A percentile compares a stretch with the other conserved stretches of the same genome.
These are phyloP conservation scores for Trichaptum fuscoviolaceum DNA, from an alignment of 768 basidiomycete genomes.

Conservation along the genomic window DNA sequence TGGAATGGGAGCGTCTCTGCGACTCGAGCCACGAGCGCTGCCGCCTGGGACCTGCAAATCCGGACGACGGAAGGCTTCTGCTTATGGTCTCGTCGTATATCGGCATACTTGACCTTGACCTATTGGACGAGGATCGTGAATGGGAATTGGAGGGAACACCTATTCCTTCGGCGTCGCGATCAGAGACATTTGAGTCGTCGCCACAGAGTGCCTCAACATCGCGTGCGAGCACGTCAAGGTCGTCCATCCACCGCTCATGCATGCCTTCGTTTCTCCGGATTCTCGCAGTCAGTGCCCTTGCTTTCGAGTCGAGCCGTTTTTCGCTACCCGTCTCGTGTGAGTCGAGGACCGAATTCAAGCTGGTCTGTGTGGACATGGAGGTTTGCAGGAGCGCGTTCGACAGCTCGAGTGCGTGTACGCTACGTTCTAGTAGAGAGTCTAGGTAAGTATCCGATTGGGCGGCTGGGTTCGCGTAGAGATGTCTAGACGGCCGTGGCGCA, in stretches of 20 bases:
- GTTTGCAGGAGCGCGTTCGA: constrained; percentile 76
- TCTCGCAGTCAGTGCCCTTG: constrained; percentile 46
- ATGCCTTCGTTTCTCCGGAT: constrained; percentile 40
- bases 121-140: background rate
- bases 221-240: constrained; percentile 59
- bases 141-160: background rate
- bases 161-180: constrained; percentile 1
- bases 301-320: constrained; percentile 40
- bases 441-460: constrained; percentile 48
- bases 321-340: constrained; percentile 40
- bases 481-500: background rate
- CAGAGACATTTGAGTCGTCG: constrained; percentile 7
- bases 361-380: constrained; percentile 67
- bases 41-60: constrained; percentile 9
- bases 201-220: constrained; percentile 58
- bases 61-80: constrained; percentile 25
- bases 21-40: constrained; percentile 14
- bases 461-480: constrained; percentile 20
- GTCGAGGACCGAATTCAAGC: constrained; percentile 43
- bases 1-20: constrained; percentile 7
- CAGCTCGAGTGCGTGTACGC: constrained; percentile 81
- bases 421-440: constrained; percentile 75
- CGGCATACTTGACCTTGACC: background rate
- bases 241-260: constrained; percentile 58
- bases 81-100: constrained; percentile 16